Conservation (phyloP, 192 early-diverging fungal genomes). For the Mortierella antarctica region DNA sequence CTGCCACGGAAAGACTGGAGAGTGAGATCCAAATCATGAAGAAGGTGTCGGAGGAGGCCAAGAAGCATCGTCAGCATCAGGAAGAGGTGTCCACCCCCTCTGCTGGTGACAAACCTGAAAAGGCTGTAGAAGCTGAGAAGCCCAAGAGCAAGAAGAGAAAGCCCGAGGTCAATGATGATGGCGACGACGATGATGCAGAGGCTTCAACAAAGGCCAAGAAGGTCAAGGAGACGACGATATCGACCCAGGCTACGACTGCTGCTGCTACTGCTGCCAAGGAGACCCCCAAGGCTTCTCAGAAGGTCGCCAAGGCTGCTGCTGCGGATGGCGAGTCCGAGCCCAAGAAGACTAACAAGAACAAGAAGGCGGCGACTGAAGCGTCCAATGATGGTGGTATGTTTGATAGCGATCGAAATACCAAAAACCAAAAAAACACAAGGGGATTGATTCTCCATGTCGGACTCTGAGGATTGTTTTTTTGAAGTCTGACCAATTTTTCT, state of each 20-base stretch:
- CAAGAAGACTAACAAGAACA: too few species aligned
- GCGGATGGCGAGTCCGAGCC: too few species aligned
- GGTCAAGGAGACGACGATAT: background rate
- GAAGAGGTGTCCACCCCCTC: background rate
- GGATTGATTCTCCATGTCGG: too few species aligned
- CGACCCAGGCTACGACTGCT: background rate
- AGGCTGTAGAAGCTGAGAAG: background rate
- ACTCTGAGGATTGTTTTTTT: too few species aligned
- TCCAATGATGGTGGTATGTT: too few species aligned
- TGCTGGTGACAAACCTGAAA: background rate
- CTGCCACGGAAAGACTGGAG: slow-evolving; percentile 1
- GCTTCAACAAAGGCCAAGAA: slow-evolving; percentile 6
- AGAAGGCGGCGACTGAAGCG: too few species aligned
- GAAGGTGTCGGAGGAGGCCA: background rate
- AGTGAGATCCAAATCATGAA: background rate
- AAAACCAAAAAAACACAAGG: too few species aligned
- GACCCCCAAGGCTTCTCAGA: too few species aligned
- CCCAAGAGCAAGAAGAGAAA: background rate
- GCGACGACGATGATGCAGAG: background rate
- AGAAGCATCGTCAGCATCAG: background rate
- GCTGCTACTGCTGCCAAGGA: background rate
- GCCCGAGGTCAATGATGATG: too few species aligned
- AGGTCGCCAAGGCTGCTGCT: too few species aligned
- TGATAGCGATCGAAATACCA: too few species aligned
- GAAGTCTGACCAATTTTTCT: too few species aligned